phyloP scores from a whole-genome alignment of 139 green algal genomes.

The Coelastrella sp. region DNA sequence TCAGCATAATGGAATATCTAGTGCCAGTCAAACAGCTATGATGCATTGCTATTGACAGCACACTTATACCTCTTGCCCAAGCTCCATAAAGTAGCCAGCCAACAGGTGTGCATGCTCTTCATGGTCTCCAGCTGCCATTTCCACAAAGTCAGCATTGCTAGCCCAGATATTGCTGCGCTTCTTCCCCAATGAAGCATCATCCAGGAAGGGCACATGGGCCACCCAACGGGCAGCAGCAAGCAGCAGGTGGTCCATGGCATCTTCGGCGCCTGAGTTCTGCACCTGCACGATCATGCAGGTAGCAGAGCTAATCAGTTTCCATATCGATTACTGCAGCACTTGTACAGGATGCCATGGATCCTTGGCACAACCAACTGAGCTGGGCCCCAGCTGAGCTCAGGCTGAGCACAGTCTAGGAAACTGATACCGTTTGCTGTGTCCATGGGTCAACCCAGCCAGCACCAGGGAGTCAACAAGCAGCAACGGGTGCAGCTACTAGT shows the following conservation, averaged over 20 bases:
- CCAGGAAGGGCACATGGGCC: slow-evolving; percentile 61
- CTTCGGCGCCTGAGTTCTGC: slow-evolving; percentile 13
- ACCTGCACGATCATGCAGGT: background rate
- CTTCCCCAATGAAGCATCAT: slow-evolving; percentile 47
- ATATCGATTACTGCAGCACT: too few species aligned
- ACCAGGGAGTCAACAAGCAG: too few species aligned
- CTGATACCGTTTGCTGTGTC: too few species aligned
- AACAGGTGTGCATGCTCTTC: slow-evolving; percentile 77
- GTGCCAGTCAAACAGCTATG: too few species aligned
- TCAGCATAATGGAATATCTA: too few species aligned
- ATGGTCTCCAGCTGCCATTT: slow-evolving; percentile 56
- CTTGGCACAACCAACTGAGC: too few species aligned
- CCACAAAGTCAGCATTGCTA: slow-evolving; percentile 59
- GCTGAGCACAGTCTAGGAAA: too few species aligned
- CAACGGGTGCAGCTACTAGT: too few species aligned
- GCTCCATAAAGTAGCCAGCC: slow-evolving; percentile 69
- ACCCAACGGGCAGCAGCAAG: slow-evolving; percentile 57
- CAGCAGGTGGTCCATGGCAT: slow-evolving; percentile 26
- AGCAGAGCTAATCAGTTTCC: too few species aligned
- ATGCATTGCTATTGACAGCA: background rate
- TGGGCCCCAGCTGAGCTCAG: too few species aligned
- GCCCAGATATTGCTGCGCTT: slow-evolving; percentile 62
- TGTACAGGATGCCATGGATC: too few species aligned
- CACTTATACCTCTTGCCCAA: slow-evolving; percentile 62
- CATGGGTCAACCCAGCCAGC: too few species aligned